Base-by-base conservation (phyloP, 805 yeast genomes). In the Candida vartiovaarae region DNA sequence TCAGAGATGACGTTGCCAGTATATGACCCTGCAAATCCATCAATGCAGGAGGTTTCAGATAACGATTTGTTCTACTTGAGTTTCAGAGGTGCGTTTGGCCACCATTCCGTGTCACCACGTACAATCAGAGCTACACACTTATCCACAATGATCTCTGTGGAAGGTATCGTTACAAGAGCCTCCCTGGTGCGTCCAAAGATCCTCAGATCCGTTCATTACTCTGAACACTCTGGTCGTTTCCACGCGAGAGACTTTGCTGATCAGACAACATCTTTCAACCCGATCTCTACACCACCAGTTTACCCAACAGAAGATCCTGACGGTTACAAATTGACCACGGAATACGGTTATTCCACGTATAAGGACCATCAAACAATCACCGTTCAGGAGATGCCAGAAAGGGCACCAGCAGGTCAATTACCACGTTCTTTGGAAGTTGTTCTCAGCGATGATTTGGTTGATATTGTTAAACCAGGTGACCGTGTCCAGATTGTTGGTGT, bases 331-430 rank as follows among this genome's bases (percentile, higher is more conserved):
- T 68, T 93, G 51, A 73, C 78, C 20, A 90, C 96, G 1, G 98
- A 93, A 62, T 93, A 87, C 58, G 99, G 99, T 1, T 84, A 81
- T 59, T 82, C 90, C 6, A 88, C 95, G 28, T 93, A 87, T 62
- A 74, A 91, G 55, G 98, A 93, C 65, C 98, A 95, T 62, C 99
- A 93, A 65, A 80, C 84, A 29, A 73, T 93, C 57, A 93, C 93
- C 62, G 71, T 93, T 44, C 99, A 93, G 64, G 99, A 93, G 63
- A 74, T 93, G n/a, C 97, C 98, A 9, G 99, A 93, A 62, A 86
- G 85, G 82, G 97, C 93, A 2, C 99, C 99, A 2, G 95, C 93
- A 28, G 99, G 99, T 53, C 99, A 93, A 67, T 83, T 93, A 88
- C 99, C 99, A 7, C 78, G 99, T 54, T 95, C 91, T 57, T 82